Conservation (phyloP, 306 rosid genomes). For the Nissolia schottii region DNA sequence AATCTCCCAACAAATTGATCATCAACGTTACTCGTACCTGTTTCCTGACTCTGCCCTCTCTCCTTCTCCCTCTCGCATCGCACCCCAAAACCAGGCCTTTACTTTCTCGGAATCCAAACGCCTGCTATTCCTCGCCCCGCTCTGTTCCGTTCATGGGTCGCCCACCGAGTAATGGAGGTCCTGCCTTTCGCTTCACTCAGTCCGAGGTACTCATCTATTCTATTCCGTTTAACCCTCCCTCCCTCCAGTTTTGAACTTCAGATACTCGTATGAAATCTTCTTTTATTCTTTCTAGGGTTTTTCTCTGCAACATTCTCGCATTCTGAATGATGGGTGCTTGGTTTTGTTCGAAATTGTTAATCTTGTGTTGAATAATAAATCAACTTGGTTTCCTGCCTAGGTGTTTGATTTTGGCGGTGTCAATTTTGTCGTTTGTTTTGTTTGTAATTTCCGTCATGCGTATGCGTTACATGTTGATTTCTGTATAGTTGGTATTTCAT, state of each 20-base stretch:
- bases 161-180: constrained; percentile 95
- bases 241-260: not conserved
- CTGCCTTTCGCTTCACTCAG: constrained; percentile 86
- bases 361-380: not conserved
- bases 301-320: not conserved
- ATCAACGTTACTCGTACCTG: no score
- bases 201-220: constrained; percentile 54
- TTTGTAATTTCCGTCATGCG: not conserved
- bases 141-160: constrained; percentile 61
- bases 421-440: not conserved
- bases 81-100: no score
- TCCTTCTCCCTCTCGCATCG: no score
- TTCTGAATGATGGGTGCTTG: not conserved
- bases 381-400: not conserved
- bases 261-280: not conserved
- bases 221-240: not conserved
- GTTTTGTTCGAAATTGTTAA: not conserved
- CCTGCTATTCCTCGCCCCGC: not conserved
- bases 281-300: not conserved
- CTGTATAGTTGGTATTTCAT: not conserved
- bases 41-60: no score
- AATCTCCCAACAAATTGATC: no score
- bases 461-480: not conserved
- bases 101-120: no score
- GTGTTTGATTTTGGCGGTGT: not conserved